phyloP scores from a whole-genome alignment of 2,329 filamentous ascomycete species.

The Akanthomyces muscarius region DNA sequence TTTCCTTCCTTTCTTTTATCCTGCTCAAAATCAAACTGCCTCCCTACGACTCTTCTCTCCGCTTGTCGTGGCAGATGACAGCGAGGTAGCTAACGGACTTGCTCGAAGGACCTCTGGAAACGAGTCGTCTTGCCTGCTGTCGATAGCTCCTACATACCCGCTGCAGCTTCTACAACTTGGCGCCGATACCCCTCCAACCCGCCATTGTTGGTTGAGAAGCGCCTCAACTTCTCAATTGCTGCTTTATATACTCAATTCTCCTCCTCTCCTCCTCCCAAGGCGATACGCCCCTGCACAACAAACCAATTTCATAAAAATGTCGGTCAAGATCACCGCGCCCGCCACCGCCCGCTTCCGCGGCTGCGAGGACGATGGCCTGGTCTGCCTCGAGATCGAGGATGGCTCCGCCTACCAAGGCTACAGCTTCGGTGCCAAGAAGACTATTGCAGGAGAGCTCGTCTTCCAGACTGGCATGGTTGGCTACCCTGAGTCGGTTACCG shows the following conservation, averaged over 20 bases:
- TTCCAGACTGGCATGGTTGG: constrained; percentile 99
- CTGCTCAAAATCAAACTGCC: neutral
- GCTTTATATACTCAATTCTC: neutral
- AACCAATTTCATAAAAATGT: constrained; percentile 27
- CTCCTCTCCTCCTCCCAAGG: constrained; percentile 8
- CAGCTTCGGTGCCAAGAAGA: constrained; percentile 95
- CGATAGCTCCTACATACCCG: constrained; percentile 27
- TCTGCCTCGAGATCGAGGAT: constrained; percentile 91
- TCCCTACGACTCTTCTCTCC: constrained; percentile 6
- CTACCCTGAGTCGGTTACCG: constrained; percentile 89
- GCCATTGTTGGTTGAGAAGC: constrained; percentile 4
- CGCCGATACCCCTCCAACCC: constrained; percentile 5
- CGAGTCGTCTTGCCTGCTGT: constrained; percentile 35
- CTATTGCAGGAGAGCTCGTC: constrained; percentile 92
- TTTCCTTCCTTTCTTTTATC: constrained; percentile 16
- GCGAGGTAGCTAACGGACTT: constrained; percentile 37
- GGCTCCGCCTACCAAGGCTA: constrained; percentile 87
- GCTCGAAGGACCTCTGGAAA: constrained; percentile 35
- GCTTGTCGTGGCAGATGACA: constrained; percentile 33
- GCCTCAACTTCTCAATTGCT: constrained; percentile 20
- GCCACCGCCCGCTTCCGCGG: constrained; percentile 57
- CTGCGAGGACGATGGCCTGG: constrained; percentile 54
- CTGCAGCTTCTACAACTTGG: constrained; percentile 22
- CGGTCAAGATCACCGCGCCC: constrained; percentile 42
- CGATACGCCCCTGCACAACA: constrained; percentile 1